phyloP scores from a whole-genome alignment of 352 stramenopile species.

The Phytopythium chamaehyphon region DNA sequence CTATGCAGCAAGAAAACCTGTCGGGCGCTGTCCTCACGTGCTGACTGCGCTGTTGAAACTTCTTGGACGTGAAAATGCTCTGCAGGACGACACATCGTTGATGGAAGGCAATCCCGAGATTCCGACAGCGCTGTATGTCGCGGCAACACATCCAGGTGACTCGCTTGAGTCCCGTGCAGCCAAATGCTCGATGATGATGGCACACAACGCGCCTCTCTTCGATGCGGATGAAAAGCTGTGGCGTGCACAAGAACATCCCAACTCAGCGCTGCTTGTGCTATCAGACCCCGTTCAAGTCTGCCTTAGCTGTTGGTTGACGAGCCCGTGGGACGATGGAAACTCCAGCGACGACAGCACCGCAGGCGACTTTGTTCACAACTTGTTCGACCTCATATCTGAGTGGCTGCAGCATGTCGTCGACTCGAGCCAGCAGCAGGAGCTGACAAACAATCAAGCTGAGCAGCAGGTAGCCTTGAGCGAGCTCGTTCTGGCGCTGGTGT shows the following conservation, averaged over 20 bases:
- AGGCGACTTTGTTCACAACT: too few relatives aligned
- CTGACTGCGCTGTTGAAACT: slow-evolving; percentile 1
- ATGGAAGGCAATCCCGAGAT: not conserved
- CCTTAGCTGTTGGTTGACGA: too few relatives aligned
- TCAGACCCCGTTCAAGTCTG: too few relatives aligned
- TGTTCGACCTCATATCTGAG: not conserved
- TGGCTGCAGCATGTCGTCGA: not conserved
- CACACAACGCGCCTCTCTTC: not conserved
- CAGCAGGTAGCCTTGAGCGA: not conserved
- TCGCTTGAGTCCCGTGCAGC: not conserved
- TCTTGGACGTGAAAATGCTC: slow-evolving; percentile 9
- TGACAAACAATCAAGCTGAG: not conserved
- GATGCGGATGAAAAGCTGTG: too few relatives aligned
- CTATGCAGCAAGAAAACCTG: slow-evolving; percentile 9
- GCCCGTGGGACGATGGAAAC: too few relatives aligned
- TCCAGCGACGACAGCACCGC: too few relatives aligned
- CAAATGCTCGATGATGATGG: not conserved
- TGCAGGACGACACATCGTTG: slow-evolving; percentile 7
- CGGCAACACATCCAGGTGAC: slow-evolving; percentile 4
- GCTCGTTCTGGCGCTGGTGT: slow-evolving; percentile 13
- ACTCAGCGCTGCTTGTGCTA: too few relatives aligned
- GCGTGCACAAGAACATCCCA: too few relatives aligned
- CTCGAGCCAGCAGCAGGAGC: not conserved
- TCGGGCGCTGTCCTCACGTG: too few relatives aligned
- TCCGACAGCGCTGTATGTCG: slow-evolving; percentile 7